Percentiles rank a stretch among this genome's conserved stretches.
Conservation (phyloP, 2,329 filamentous ascomycete species). For the Aspergillus amoenus region DNA sequence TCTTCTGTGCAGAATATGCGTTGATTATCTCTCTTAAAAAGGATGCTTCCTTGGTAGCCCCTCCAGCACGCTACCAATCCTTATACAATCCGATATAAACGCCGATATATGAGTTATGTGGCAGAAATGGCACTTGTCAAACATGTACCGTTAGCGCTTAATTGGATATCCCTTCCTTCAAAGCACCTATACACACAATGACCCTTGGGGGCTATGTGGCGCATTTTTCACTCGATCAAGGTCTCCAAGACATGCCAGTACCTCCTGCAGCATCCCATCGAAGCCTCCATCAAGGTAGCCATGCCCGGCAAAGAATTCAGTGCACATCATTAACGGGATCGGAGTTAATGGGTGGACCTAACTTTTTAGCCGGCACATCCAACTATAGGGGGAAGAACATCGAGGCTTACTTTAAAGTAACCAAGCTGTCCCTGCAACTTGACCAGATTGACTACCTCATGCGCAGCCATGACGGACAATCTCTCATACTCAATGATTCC, state of each 20-base stretch:
- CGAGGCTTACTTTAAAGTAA: constrained; percentile 17
- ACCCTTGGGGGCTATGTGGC: constrained; percentile 10
- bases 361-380: not conserved
- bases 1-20: not conserved
- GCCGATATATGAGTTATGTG: not conserved
- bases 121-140: not conserved
- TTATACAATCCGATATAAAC: not conserved
- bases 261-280: constrained; percentile 18
- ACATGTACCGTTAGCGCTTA: not conserved
- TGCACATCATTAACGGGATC: constrained; percentile 21
- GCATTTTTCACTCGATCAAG: constrained; percentile 20
- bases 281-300: constrained; percentile 19
- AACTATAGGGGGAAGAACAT: not conserved
- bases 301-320: constrained; percentile 20
- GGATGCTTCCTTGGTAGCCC: not conserved
- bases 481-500: constrained; percentile 21
- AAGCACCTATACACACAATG: not conserved
- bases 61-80: not conserved
- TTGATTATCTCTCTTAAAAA: not conserved
- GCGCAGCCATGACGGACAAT: constrained; percentile 19
- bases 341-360: constrained; percentile 23
- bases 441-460: constrained; percentile 19
- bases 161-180: not conserved
- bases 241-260: constrained; percentile 18
- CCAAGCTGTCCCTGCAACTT: constrained; percentile 20